These are phyloP conservation scores for Yarrowia osloensis DNA, from an alignment of 805 yeast genomes.

Conservation along the genomic window DNA sequence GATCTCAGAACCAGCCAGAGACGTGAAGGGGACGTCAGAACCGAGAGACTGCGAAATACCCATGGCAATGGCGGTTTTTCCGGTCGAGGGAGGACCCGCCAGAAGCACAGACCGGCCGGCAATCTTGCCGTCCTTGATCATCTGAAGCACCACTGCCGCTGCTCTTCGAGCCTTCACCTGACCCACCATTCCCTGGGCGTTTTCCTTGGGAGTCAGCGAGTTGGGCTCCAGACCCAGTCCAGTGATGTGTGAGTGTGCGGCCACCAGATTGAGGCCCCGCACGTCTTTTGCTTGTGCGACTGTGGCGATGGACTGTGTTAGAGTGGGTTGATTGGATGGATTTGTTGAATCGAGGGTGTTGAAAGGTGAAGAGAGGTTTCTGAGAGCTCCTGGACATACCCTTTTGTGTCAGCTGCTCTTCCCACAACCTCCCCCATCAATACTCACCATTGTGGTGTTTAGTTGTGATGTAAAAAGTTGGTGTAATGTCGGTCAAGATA, in stretches of 20 bases:
- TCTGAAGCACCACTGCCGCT: constrained; percentile 88
- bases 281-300: constrained; percentile 51
- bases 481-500: constrained; percentile 4
- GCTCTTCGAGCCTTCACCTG: constrained; percentile 94
- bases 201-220: constrained; percentile 74
- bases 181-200: constrained; percentile 96
- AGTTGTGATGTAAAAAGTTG: constrained; percentile 15
- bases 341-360: neutral
- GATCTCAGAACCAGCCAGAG: constrained; percentile 91
- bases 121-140: constrained; percentile 91
- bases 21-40: constrained; percentile 87
- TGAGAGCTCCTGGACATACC: neutral
- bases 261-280: constrained; percentile 73
- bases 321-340: neutral
- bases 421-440: neutral
- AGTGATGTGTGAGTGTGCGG: constrained; percentile 97
- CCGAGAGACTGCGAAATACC: constrained; percentile 61
- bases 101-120: constrained; percentile 95
- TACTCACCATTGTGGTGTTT: constrained; percentile 23
- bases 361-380: neutral
- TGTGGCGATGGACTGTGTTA: constrained; percentile 44
- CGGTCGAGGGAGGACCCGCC: constrained; percentile 99
- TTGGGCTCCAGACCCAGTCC: constrained; percentile 93
- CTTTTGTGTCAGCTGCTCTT: neutral
- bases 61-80: constrained; percentile 98